Conservation (phyloP, 1,284 basidiomycete species). For the Flammula alnicola region DNA sequence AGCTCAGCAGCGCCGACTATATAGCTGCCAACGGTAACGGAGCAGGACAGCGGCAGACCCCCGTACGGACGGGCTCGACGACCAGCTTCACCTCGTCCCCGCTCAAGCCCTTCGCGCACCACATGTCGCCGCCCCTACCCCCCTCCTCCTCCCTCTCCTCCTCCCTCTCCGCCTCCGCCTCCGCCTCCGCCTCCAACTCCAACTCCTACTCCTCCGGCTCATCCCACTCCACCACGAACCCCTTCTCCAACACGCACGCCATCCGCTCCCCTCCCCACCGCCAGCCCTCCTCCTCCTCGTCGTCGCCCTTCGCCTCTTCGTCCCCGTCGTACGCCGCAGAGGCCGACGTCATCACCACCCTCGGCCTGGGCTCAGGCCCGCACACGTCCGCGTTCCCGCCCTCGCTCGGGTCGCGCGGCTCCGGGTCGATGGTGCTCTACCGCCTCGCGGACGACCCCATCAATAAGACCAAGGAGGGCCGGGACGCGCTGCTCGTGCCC, state of each 20-base stretch:
- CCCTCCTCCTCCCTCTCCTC: conserved; percentile 25
- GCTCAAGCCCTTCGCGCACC: conserved; percentile 28
- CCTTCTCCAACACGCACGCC: conserved; percentile 6
- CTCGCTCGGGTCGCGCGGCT: conserved; percentile 41
- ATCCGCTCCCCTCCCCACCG: background rate
- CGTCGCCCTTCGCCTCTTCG: background rate
- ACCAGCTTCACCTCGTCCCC: conserved; percentile 35
- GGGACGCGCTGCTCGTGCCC: conserved; percentile 21
- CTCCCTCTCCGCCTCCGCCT: conserved; percentile 26
- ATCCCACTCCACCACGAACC: background rate
- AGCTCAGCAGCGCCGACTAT: conserved; percentile 6
- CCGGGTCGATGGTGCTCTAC: conserved; percentile 75
- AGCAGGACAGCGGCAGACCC: conserved; percentile 3
- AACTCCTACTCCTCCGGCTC: conserved; percentile 16
- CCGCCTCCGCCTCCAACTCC: conserved; percentile 15
- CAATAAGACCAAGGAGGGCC: too few relatives aligned
- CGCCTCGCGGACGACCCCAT: conserved; percentile 47
- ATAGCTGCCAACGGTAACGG: background rate
- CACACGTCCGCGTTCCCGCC: conserved; percentile 20
- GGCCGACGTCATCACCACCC: conserved; percentile 17
- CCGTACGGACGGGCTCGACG: conserved; percentile 18
- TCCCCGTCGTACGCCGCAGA: conserved; percentile 4
- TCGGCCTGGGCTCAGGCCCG: conserved; percentile 19
- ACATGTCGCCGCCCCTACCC: conserved; percentile 11
- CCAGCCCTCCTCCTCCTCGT: too few relatives aligned